These are phyloP conservation scores for Dovyalis caffra DNA, from an alignment of 345 rosid genomes.

Conservation along the genomic window DNA sequence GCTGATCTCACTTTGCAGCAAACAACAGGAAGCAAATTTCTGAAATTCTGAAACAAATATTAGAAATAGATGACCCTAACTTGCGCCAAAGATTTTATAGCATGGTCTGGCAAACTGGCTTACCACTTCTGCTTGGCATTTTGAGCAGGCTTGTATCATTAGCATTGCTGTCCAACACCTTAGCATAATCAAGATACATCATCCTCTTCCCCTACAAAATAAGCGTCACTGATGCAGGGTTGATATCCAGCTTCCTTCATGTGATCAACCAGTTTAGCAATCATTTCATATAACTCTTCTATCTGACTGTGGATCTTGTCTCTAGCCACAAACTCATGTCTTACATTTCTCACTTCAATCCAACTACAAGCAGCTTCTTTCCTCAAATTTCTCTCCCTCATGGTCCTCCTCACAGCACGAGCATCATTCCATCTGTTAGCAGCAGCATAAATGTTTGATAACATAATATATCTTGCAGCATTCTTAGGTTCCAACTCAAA, in stretches of 20 bases:
- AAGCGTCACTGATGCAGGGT: constrained; percentile 1
- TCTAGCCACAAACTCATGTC: constrained; percentile 39
- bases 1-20: too few species aligned
- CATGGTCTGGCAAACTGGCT: neutral
- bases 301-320: constrained; percentile 30
- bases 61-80: too few species aligned
- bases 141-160: too few species aligned
- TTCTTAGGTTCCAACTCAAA: constrained; percentile 40
- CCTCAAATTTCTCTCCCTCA: constrained; percentile 34
- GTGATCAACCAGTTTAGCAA: constrained; percentile 25
- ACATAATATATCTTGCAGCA: constrained; percentile 46
- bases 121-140: too few species aligned
- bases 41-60: too few species aligned
- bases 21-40: too few species aligned
- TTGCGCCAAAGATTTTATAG: neutral
- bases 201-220: constrained; percentile 15
- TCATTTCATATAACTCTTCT: constrained; percentile 25
- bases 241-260: constrained; percentile 35
- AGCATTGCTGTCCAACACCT: too few species aligned
- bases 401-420: constrained; percentile 27
- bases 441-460: constrained; percentile 41
- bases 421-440: constrained; percentile 47
- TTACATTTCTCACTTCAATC: constrained; percentile 44
- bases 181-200: constrained; percentile 3
- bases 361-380: constrained; percentile 45